phyloP scores from a whole-genome alignment of 257 asterid species.

The Ocimum tenuiflorum region DNA sequence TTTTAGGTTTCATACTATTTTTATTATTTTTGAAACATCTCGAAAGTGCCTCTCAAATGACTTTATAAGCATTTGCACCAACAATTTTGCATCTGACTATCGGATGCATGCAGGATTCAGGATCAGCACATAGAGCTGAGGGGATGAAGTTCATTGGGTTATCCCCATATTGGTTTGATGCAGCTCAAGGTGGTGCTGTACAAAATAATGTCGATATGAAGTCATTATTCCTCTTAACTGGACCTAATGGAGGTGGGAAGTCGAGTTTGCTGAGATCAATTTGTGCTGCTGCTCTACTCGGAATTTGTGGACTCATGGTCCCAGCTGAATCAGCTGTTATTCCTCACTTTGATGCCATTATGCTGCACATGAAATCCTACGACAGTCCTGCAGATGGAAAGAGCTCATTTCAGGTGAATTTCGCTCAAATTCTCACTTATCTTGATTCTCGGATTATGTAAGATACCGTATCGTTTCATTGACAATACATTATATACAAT shows the following conservation, averaged over 20 bases:
- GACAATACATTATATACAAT: too few relatives aligned
- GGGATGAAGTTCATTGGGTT: constrained; percentile 74
- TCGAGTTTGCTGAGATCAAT: constrained; percentile 86
- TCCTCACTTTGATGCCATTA: constrained; percentile 90
- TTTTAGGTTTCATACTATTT: neutral
- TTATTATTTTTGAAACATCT: neutral
- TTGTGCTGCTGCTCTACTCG: constrained; percentile 90
- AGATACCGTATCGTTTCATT: too few relatives aligned
- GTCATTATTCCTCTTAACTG: constrained; percentile 79
- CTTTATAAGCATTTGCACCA: too few relatives aligned
- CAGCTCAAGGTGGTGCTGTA: constrained; percentile 76
- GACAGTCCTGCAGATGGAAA: constrained; percentile 98
- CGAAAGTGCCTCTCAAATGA: neutral
- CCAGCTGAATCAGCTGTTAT: constrained; percentile 90
- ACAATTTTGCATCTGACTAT: too few relatives aligned
- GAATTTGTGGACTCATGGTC: constrained; percentile 88
- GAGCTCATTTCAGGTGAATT: constrained; percentile 91
- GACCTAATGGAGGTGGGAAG: constrained; percentile 99
- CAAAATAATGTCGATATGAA: constrained; percentile 68
- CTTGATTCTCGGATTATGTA: neutral
- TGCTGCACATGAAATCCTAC: constrained; percentile 94
- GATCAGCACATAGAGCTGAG: constrained; percentile 18
- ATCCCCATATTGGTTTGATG: constrained; percentile 96
- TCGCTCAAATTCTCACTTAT: neutral
- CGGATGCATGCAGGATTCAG: constrained; percentile 40